Evolutionary conservation across 2,329 filamentous ascomycete species (phyloP).

Genomic region (Fusarium cyanostomum): DNA sequence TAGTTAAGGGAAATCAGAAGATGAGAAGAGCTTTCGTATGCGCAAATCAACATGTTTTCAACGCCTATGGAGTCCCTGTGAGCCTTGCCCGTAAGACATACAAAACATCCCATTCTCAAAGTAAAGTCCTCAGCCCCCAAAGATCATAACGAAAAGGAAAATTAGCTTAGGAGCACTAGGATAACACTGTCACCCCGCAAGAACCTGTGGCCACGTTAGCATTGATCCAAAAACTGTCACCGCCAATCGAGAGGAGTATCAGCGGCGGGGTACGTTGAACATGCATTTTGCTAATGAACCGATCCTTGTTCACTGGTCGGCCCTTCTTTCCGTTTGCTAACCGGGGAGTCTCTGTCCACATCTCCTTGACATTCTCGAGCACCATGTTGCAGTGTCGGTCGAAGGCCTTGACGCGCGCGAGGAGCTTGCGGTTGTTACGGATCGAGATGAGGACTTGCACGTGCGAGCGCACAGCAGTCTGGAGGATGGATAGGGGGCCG

Average conservation of each 20-base stretch:
- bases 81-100: slow-evolving; percentile 46
- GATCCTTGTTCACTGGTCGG: slow-evolving; percentile 93
- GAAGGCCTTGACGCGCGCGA: slow-evolving; percentile 97
- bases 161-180: slow-evolving; percentile 80
- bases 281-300: slow-evolving; percentile 97
- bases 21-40: slow-evolving; percentile 16
- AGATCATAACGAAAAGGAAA: slow-evolving; percentile 22
- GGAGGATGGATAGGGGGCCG: slow-evolving; percentile 82
- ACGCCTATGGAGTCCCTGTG: slow-evolving; percentile 51
- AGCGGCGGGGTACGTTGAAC: slow-evolving; percentile 46
- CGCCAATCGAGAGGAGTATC: slow-evolving; percentile 9
- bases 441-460: slow-evolving; percentile 96
- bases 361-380: slow-evolving; percentile 91
- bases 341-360: slow-evolving; percentile 97
- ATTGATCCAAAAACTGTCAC: slow-evolving; percentile 9
- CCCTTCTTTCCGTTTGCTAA: slow-evolving; percentile 88
- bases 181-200: slow-evolving; percentile 89
- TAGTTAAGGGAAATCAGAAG: slow-evolving; percentile 7
- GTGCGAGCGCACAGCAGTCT: slow-evolving; percentile 94
- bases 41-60: slow-evolving; percentile 47
- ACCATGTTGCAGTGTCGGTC: slow-evolving; percentile 99
- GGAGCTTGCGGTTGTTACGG: slow-evolving; percentile 97
- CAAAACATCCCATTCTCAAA: slow-evolving; percentile 42
- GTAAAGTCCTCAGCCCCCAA: slow-evolving; percentile 32
- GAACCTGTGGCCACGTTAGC: slow-evolving; percentile 67